Percentiles rank a stretch among this genome's conserved stretches.
These are phyloP conservation scores for Tricholoma terreum DNA, from an alignment of 768 basidiomycete species.

Conservation along the genomic window DNA sequence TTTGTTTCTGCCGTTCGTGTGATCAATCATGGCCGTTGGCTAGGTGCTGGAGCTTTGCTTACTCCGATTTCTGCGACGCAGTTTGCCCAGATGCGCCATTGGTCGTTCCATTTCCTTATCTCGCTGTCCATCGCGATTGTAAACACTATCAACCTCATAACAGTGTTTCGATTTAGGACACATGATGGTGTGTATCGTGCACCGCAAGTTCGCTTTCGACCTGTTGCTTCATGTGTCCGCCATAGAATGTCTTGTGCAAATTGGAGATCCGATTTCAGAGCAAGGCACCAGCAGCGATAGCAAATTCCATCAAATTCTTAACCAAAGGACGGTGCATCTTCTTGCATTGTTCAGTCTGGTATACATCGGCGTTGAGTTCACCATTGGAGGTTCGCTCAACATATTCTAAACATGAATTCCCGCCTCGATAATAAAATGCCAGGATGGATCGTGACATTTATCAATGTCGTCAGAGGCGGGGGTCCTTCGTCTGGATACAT, in stretches of 20 bases:
- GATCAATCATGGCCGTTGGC: background rate
- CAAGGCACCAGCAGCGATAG: constrained; percentile 29
- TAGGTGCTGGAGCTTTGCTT: constrained; percentile 63
- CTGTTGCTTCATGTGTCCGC: background rate
- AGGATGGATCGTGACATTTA: constrained; percentile 74
- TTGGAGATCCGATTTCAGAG: constrained; percentile 41
- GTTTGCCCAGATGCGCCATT: constrained; percentile 59
- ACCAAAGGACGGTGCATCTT: constrained; percentile 51
- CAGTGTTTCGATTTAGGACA: constrained; percentile 63
- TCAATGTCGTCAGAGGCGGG: constrained; percentile 32
- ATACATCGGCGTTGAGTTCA: constrained; percentile 69
- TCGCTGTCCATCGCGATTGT: constrained; percentile 61
- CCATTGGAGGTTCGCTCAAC: constrained; percentile 40
- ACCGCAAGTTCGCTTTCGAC: background rate
- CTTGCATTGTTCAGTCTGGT: constrained; percentile 62
- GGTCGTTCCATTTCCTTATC: constrained; percentile 77
- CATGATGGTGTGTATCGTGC: constrained; percentile 54
- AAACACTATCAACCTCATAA: constrained; percentile 49
- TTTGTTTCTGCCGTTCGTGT: background rate
- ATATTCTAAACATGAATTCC: background rate
- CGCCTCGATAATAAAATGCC: background rate
- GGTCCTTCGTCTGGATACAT: constrained; percentile 31
- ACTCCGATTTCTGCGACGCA: constrained; percentile 80
- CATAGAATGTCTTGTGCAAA: constrained; percentile 48
- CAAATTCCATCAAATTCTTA: constrained; percentile 48